Evolutionary conservation across 2,329 filamentous ascomycete genomes (phyloP), one percentile per base, ranked within the genome.

Genomic region (Aspergillus tanneri): DNA sequence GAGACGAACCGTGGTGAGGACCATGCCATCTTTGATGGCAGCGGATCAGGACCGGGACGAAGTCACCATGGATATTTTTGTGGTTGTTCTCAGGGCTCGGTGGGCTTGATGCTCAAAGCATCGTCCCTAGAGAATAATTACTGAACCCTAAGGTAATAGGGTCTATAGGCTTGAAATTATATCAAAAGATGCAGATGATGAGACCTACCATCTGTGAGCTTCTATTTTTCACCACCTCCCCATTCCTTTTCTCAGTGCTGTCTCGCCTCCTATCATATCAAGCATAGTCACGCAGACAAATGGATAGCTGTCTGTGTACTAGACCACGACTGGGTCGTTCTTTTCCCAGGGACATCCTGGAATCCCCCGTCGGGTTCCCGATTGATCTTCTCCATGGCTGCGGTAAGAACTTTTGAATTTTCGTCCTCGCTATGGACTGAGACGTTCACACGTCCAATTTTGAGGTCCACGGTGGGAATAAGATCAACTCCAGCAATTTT

Each of bases 281-380:
- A 86, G 73, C 82, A 86, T 86, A 6, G 77, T 74, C n/a, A 86
- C 82, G 55, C 82, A 85, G n/a, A 86, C 83, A 59, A 85, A 86
- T 0, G 83, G 82, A 60, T 83, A 85, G 59, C 78, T 82, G 63
- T 86, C 84, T 0, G 71, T 78, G 65, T 85, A 82, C 82, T 82
- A 86, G 28, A 76, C 79, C 23, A 85, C 77, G 19, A 82, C n/a
- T n/a, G n/a, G n/a, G n/a, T n/a, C n/a, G n/a, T n/a, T n/a, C n/a
- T n/a, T n/a, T n/a, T n/a, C n/a, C n/a, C n/a, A n/a, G n/a, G n/a
- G n/a, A n/a, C n/a, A n/a, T n/a, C n/a, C n/a, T n/a, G n/a, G n/a
- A n/a, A n/a, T n/a, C n/a, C n/a, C n/a, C n/a, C n/a, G n/a, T n/a
- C n/a, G n/a, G n/a, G n/a, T n/a, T n/a, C n/a, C n/a, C n/a, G n/a